A percentile compares a stretch with the other conserved stretches of the same genome.
Evolutionary conservation across 495 filamentous ascomycete species (phyloP).

Genomic region (Tuber microsphaerosporum): DNA sequence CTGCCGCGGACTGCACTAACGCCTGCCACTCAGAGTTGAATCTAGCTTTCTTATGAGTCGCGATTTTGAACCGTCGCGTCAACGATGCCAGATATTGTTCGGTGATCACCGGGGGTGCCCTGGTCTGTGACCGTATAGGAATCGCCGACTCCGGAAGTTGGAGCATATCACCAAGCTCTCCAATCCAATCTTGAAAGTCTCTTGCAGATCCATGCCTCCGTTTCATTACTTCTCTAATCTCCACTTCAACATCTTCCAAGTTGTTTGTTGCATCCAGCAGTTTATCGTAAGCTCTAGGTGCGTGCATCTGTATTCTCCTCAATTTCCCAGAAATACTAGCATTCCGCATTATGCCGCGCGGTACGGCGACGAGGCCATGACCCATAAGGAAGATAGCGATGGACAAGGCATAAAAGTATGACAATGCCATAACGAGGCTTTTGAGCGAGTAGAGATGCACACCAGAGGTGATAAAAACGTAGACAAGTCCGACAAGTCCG

Average conservation of each 20-base stretch:
- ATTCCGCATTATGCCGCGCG: slow-evolving; percentile 67
- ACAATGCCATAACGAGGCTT: slow-evolving; percentile 80
- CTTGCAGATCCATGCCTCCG: slow-evolving; percentile 76
- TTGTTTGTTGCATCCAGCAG: slow-evolving; percentile 76
- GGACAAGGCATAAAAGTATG: slow-evolving; percentile 85
- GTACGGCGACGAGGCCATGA: slow-evolving; percentile 86
- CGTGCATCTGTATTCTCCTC: slow-evolving; percentile 65
- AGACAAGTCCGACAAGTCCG: slow-evolving; percentile 65
- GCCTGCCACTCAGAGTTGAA: slow-evolving; percentile 82
- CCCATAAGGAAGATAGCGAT: slow-evolving; percentile 96
- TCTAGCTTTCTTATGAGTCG: slow-evolving; percentile 71
- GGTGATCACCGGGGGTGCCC: slow-evolving; percentile 73
- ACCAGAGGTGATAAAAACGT: slow-evolving; percentile 73
- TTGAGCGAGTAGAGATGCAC: slow-evolving; percentile 61
- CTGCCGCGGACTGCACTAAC: slow-evolving; percentile 62
- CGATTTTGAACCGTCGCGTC: slow-evolving; percentile 69
- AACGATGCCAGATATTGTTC: slow-evolving; percentile 87
- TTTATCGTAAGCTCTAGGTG: slow-evolving; percentile 76
- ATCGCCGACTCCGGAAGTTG: slow-evolving; percentile 59
- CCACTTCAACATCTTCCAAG: slow-evolving; percentile 71
- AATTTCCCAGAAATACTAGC: slow-evolving; percentile 65
- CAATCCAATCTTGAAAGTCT: slow-evolving; percentile 89
- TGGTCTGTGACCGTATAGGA: slow-evolving; percentile 41
- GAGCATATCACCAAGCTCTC: slow-evolving; percentile 69
- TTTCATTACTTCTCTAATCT: slow-evolving; percentile 67